Evolutionary conservation across 2,329 filamentous ascomycete genomes (phyloP).

Genomic region (Exophiala sideris): DNA sequence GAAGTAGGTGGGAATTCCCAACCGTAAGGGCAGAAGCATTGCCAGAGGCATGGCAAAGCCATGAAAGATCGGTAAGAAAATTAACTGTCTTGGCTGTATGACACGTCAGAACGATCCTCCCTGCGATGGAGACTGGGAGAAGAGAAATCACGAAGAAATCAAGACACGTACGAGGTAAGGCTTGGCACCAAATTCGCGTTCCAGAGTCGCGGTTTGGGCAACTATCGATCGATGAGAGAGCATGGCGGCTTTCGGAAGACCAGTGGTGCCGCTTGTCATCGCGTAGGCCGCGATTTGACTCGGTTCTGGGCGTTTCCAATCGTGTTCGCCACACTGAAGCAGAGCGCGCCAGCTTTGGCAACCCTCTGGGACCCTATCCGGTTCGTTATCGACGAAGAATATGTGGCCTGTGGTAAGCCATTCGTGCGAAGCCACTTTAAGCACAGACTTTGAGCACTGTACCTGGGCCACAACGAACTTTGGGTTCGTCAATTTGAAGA

Average conservation of each 20-base stretch:
- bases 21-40: conserved; percentile 45
- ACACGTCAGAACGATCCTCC: conserved; percentile 13
- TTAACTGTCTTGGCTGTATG: conserved; percentile 41
- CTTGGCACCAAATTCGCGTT: conserved; percentile 17
- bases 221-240: conserved; percentile 50
- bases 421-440: conserved; percentile 33
- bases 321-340: conserved; percentile 40
- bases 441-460: conserved; percentile 38
- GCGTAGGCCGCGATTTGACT: conserved; percentile 39
- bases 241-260: conserved; percentile 58
- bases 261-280: no score
- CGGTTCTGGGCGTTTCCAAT: conserved; percentile 46
- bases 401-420: conserved; percentile 30
- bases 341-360: conserved; percentile 29
- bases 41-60: conserved; percentile 48
- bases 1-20: conserved; percentile 47
- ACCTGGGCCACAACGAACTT: conserved; percentile 46
- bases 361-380: not conserved
- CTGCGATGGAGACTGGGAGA: not conserved
- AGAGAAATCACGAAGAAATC: not conserved
- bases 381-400: conserved; percentile 34
- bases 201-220: conserved; percentile 22
- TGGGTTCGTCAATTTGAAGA: conserved; percentile 43
- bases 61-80: conserved; percentile 54
- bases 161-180: conserved; percentile 12